These are phyloP conservation scores for Nannochloropsis granulata DNA, from an alignment of 108 stramenopile species.

Conservation along the genomic window DNA sequence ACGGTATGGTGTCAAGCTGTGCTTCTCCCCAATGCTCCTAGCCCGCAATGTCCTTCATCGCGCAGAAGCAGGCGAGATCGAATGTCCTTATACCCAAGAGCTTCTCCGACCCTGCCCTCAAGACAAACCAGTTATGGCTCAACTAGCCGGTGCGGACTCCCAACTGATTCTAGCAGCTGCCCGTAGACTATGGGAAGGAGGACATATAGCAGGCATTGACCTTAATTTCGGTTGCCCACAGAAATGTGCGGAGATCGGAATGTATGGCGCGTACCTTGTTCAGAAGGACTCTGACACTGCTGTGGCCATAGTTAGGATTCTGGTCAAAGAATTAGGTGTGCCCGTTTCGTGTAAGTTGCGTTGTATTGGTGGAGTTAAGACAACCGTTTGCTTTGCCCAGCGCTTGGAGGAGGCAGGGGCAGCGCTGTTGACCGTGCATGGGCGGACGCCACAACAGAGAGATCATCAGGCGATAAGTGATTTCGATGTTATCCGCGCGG, in stretches of 20 bases:
- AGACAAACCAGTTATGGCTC: neutral
- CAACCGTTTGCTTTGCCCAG: neutral
- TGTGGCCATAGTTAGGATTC: neutral
- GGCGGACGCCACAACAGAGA: neutral
- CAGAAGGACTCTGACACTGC: neutral
- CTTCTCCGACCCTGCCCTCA: neutral
- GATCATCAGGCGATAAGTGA: neutral
- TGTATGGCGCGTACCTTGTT: neutral
- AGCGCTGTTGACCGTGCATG: neutral
- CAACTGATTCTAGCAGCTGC: neutral
- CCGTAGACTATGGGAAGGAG: neutral
- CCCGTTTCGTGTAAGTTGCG: neutral
- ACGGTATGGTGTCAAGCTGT: neutral
- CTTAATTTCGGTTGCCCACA: neutral
- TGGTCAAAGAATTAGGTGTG: neutral
- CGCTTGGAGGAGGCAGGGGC: neutral
- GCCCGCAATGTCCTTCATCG: neutral
- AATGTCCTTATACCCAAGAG: neutral
- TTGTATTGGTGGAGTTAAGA: neutral
- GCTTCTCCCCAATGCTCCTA: neutral
- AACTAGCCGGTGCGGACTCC: neutral
- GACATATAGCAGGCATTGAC: neutral
- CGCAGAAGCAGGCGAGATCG: neutral
- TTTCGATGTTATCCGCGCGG: neutral
- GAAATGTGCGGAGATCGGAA: neutral